Base-by-base conservation (phyloP, 1,284 basidiomycete species). In the Vanrija pseudolonga region DNA sequence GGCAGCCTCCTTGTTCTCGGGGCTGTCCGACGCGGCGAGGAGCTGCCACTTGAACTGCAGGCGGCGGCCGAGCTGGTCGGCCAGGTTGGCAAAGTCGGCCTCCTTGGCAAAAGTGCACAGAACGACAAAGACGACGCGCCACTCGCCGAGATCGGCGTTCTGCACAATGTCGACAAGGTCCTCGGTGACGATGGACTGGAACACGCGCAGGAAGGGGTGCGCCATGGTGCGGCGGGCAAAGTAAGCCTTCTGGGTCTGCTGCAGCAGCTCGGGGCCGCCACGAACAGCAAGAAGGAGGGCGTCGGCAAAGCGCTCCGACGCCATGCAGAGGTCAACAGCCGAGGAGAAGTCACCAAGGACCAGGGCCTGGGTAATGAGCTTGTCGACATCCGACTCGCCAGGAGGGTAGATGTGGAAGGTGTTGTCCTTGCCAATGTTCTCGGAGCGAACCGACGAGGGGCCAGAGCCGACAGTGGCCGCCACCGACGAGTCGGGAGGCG, bases 91-190 rank as follows among this genome's bases (percentile, higher is more conserved):
- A 69, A 98, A 98, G 66, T 97, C 92, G 38, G 90, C 86, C 50
- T 83, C 79, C 59, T 80, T 83, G 1, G 95, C 93, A 75, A 94
- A 98, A 0, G 95, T 98, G 80, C 94, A 98, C 15, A 98, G 76
- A 3, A 98, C 91, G 45, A 97, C 94, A 67, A 98, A 98, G 55
- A 95, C 90, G 76, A 98, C 95, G 62, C 89, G 86, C 96, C 95
- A 98, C 72, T 98, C 94, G 52, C 84, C 80, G 40, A 98, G 75
- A 66, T 98, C 93, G 17, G 93, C 95, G 67, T 98, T 96, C 73
- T 96, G 92, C 2, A 96, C 92, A 55, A 97, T 86, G 76, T 96
- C 92, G 40, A 85, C 82, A 14, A 98, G 83, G 67, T 97, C 94
- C 69, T 94, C 87, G 49, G 87, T 88, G 55, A 97, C 91, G 67